These are phyloP conservation scores for Ampelocalamus luodianensis DNA, from an alignment of 176 grass and related monocot species.

Conservation along the genomic window DNA sequence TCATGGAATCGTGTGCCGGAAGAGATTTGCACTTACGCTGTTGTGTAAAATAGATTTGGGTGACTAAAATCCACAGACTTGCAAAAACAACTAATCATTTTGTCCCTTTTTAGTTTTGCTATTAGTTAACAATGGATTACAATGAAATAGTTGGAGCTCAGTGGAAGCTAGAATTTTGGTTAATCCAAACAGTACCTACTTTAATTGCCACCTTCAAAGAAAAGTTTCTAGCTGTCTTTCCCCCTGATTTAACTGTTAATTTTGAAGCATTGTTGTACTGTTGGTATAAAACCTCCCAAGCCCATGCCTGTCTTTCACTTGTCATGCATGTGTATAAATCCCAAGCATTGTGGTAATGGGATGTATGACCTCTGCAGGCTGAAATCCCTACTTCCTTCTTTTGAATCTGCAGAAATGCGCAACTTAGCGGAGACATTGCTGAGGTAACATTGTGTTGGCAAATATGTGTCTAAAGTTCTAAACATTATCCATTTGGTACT, in stretches of 20 bases:
- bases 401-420: constrained; percentile 87
- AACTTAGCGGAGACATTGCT: constrained; percentile 87
- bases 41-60: not conserved
- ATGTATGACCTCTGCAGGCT: constrained; percentile 50
- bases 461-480: not conserved
- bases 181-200: not conserved
- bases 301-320: not conserved
- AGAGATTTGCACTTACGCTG: not conserved
- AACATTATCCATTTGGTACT: constrained; percentile 24
- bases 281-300: not conserved
- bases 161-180: not conserved
- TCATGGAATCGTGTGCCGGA: not conserved
- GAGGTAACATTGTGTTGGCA: constrained; percentile 50
- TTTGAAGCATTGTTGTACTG: constrained; percentile 26
- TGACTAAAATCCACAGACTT: not conserved
- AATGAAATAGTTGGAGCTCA: not conserved
- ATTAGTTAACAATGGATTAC: not conserved
- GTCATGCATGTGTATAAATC: not conserved
- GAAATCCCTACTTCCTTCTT: constrained; percentile 86
- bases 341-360: constrained; percentile 1
- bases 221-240: not conserved
- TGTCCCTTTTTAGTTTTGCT: not conserved
- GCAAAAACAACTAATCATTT: not conserved
- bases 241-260: not conserved
- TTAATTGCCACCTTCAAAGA: not conserved